Percentiles rank a stretch among this genome's conserved stretches.
Conservation (phyloP, 2,329 filamentous ascomycete genomes). For the Pseudocercospora pini-densiflorae region DNA sequence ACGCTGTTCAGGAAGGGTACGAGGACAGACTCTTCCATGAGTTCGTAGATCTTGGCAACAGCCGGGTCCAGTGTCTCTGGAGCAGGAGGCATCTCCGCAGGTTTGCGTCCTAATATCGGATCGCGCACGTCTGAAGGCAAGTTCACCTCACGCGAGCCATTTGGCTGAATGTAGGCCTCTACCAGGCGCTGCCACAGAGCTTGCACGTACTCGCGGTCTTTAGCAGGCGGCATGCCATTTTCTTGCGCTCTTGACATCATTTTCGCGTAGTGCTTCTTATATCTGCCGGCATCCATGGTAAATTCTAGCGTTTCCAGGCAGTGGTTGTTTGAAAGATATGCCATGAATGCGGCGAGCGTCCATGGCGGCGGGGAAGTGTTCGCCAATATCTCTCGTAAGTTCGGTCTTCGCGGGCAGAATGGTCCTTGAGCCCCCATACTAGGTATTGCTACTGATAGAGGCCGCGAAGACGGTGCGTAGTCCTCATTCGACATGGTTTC, state of each 20-base stretch:
- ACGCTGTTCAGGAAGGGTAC: conserved; percentile 84
- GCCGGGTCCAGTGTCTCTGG: conserved; percentile 81
- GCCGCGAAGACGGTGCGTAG: conserved; percentile 42
- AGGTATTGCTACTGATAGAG: conserved; percentile 57
- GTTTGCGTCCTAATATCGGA: conserved; percentile 68
- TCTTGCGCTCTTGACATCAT: conserved; percentile 56
- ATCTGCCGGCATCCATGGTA: conserved; percentile 89
- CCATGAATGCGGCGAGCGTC: conserved; percentile 92
- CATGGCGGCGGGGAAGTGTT: conserved; percentile 87
- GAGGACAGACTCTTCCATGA: conserved; percentile 97
- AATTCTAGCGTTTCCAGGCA: conserved; percentile 97
- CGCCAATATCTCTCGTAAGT: conserved; percentile 83
- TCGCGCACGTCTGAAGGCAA: conserved; percentile 85
- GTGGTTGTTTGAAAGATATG: conserved; percentile 94
- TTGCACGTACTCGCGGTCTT: conserved; percentile 71
- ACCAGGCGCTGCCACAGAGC: conserved; percentile 87
- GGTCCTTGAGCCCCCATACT: conserved; percentile 48
- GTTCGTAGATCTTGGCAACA: conserved; percentile 85
- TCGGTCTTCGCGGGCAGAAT: conserved; percentile 67
- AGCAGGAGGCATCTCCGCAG: conserved; percentile 66
- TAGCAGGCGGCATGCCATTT: conserved; percentile 55
- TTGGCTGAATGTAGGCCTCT: conserved; percentile 86
- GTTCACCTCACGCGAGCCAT: conserved; percentile 86
- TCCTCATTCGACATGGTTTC: conserved; percentile 55
- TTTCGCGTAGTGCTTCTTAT: conserved; percentile 69